phyloP scores from a whole-genome alignment of 139 green algal genomes.

The Chlamydomonas sphaeroides region DNA sequence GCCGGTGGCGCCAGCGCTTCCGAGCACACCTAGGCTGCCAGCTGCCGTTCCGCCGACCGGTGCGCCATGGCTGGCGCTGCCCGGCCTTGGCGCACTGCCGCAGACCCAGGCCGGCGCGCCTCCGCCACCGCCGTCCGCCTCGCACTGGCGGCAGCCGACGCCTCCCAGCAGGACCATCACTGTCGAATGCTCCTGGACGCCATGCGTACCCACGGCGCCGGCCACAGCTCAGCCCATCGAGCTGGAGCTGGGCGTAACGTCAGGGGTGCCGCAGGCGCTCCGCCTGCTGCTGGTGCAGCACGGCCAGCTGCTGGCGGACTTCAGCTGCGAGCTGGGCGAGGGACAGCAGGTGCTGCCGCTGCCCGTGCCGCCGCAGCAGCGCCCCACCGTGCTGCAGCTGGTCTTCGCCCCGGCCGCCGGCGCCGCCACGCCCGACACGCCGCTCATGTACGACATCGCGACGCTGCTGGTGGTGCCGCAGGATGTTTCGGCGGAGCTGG shows the following conservation, averaged over 20 bases:
- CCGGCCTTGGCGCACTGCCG: not conserved
- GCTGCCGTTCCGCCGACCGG: not conserved
- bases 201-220: constrained; percentile 84
- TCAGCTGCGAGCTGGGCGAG: constrained; percentile 22
- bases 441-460: constrained; percentile 42
- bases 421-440: constrained; percentile 25
- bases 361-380: constrained; percentile 33
- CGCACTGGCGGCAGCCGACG: too few relatives aligned
- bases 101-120: not conserved
- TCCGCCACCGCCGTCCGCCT: too few relatives aligned
- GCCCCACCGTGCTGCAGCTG: constrained; percentile 26
- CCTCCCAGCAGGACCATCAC: not conserved
- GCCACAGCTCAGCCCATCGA: constrained; percentile 3
- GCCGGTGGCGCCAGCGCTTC: too few relatives aligned
- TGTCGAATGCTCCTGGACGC: constrained; percentile 73
- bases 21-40: too few relatives aligned
- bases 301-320: constrained; percentile 33
- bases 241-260: constrained; percentile 27
- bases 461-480: constrained; percentile 25
- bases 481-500: constrained; percentile 31
- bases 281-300: constrained; percentile 38
- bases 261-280: constrained; percentile 10
- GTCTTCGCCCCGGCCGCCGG: constrained; percentile 36
- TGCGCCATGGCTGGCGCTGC: not conserved
- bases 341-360: constrained; percentile 25